These are phyloP conservation scores for Gillenia trifoliata DNA, from an alignment of 306 rosid species.

Conservation along the genomic window DNA sequence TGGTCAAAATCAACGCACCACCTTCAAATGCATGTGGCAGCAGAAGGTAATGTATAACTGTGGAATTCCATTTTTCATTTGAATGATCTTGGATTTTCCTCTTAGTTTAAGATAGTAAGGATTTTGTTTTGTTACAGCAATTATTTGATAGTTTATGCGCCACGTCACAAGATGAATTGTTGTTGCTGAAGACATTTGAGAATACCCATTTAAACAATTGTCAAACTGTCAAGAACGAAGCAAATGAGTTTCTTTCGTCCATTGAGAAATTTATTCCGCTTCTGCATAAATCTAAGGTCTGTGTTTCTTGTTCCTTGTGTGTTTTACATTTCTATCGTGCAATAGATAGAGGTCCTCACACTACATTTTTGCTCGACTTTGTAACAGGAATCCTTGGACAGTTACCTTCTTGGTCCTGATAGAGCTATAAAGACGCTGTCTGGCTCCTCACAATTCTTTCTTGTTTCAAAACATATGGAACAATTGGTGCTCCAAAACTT, in stretches of 20 bases:
- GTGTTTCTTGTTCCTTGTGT: slow-evolving; percentile 19
- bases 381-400: slow-evolving; percentile 68
- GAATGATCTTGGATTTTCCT: slow-evolving; percentile 6
- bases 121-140: slow-evolving; percentile 51
- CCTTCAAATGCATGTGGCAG: slow-evolving; percentile 77
- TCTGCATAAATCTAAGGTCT: slow-evolving; percentile 67
- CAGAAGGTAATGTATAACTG: slow-evolving; percentile 50
- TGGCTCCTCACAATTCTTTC: slow-evolving; percentile 21
- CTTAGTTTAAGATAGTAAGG: neutral
- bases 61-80: neutral
- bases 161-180: slow-evolving; percentile 44
- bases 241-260: slow-evolving; percentile 38
- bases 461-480: slow-evolving; percentile 63
- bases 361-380: slow-evolving; percentile 15
- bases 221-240: slow-evolving; percentile 42
- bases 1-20: slow-evolving; percentile 45
- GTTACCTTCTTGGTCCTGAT: slow-evolving; percentile 47
- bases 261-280: slow-evolving; percentile 53
- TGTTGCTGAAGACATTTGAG: slow-evolving; percentile 53
- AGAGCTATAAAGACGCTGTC: slow-evolving; percentile 38
- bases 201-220: slow-evolving; percentile 57
- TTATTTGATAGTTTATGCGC: slow-evolving; percentile 62
- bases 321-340: slow-evolving; percentile 15
- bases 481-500: slow-evolving; percentile 55
- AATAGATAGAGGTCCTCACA: slow-evolving; percentile 6